Conservation (phyloP, 768 basidiomycete genomes). For the Podaxis sp. region DNA sequence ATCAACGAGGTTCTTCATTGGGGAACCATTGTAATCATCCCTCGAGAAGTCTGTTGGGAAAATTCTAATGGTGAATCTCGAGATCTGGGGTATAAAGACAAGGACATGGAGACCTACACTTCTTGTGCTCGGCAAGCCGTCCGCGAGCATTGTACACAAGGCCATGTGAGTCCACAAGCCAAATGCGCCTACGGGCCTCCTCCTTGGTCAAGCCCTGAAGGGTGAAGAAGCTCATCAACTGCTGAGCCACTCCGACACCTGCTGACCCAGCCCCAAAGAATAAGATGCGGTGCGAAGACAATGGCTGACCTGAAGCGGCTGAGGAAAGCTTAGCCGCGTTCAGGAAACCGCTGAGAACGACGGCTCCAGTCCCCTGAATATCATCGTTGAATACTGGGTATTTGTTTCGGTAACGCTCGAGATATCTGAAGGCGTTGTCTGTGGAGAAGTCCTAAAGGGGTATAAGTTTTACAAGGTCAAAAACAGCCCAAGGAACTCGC, state of each 20-base stretch:
- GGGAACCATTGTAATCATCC: conserved; percentile 70
- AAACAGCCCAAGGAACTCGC: background rate
- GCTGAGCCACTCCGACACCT: conserved; percentile 89
- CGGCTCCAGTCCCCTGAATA: conserved; percentile 88
- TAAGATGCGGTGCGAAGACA: conserved; percentile 76
- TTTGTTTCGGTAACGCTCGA: conserved; percentile 67
- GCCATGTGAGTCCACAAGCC: conserved; percentile 83
- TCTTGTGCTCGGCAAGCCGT: conserved; percentile 77
- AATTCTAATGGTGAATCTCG: conserved; percentile 6
- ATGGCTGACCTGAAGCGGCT: conserved; percentile 60
- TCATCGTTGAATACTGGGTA: conserved; percentile 89
- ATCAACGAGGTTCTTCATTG: conserved; percentile 69
- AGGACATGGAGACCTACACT: conserved; percentile 41
- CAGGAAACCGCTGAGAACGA: conserved; percentile 85
- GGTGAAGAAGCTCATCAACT: conserved; percentile 86
- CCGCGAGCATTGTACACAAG: conserved; percentile 76
- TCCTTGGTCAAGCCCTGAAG: conserved; percentile 71
- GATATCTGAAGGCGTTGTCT: conserved; percentile 85
- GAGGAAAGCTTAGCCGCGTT: conserved; percentile 81
- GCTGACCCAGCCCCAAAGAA: conserved; percentile 93
- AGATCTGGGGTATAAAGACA: background rate
- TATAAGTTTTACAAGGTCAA: background rate
- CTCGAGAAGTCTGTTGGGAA: conserved; percentile 67
- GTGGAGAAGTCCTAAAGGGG: conserved; percentile 77
- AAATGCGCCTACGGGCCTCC: conserved; percentile 75